Evolutionary conservation across 805 yeast species (phyloP).

Genomic region (Candida lessepsii): DNA sequence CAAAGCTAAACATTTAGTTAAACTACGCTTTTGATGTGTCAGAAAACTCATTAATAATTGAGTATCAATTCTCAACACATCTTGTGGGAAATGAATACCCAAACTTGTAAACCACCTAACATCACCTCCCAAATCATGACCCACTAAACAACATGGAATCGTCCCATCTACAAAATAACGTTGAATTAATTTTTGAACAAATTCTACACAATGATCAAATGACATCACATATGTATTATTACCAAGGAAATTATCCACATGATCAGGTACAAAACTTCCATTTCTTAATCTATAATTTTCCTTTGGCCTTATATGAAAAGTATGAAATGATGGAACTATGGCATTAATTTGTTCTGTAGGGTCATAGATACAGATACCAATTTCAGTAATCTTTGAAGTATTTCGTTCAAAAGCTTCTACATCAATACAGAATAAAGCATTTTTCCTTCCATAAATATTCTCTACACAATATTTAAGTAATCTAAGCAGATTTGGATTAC

Average conservation of each 20-base stretch:
- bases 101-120: conserved; percentile 46
- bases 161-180: conserved; percentile 33
- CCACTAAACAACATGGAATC: conserved; percentile 40
- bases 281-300: conserved; percentile 46
- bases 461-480: conserved; percentile 14
- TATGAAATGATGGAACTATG: conserved; percentile 39
- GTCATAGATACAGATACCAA: conserved; percentile 57
- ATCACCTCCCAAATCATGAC: conserved; percentile 64
- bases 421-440: conserved; percentile 49
- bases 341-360: conserved; percentile 45
- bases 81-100: conserved; percentile 46
- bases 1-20: conserved; percentile 45
- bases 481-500: conserved; percentile 3
- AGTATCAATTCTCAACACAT: conserved; percentile 43
- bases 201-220: conserved; percentile 30
- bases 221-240: conserved; percentile 48
- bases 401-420: conserved; percentile 56
- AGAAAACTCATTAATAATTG: conserved; percentile 19
- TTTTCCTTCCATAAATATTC: conserved; percentile 19
- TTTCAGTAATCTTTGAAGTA: conserved; percentile 47
- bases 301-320: conserved; percentile 42
- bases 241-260: conserved; percentile 48
- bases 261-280: conserved; percentile 55
- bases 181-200: conserved; percentile 44
- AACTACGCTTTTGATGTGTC: conserved; percentile 14